Evolutionary conservation across 192 early-diverging fungal genomes (phyloP).

Genomic region (Linnemannia hyalina): DNA sequence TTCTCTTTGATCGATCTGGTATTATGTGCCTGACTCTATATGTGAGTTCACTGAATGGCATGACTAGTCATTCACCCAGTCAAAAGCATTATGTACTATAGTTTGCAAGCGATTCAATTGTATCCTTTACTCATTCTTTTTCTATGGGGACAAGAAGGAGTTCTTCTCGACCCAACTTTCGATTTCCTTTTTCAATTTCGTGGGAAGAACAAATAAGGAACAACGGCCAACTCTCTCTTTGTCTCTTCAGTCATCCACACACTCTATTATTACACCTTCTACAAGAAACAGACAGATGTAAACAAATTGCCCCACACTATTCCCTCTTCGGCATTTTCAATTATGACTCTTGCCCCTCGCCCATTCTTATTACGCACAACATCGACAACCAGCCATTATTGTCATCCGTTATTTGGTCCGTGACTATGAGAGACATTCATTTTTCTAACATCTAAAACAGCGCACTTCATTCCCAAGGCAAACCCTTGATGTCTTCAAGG

Average conservation of each 20-base stretch:
- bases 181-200: conserved; percentile 58
- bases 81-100: no score
- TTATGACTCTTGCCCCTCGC: neutral
- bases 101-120: neutral
- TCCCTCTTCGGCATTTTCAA: conserved; percentile 3
- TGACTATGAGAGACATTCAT: neutral
- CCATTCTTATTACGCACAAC: neutral
- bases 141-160: conserved; percentile 15
- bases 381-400: neutral
- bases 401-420: conserved; percentile 3
- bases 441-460: neutral
- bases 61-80: neutral
- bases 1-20: neutral
- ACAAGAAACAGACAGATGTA: neutral
- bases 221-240: conserved; percentile 1
- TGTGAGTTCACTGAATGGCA: neutral
- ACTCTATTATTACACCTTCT: conserved; percentile 1
- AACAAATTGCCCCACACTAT: conserved; percentile 8
- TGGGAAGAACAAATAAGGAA: conserved; percentile 39
- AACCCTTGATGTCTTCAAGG: neutral
- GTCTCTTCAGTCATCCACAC: neutral
- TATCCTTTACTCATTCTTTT: conserved; percentile 5
- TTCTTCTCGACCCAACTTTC: neutral
- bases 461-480: neutral
- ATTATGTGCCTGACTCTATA: neutral